These are phyloP conservation scores for Bromus sterilis DNA, from an alignment of 176 grass and related monocot species.

Conservation along the genomic window DNA sequence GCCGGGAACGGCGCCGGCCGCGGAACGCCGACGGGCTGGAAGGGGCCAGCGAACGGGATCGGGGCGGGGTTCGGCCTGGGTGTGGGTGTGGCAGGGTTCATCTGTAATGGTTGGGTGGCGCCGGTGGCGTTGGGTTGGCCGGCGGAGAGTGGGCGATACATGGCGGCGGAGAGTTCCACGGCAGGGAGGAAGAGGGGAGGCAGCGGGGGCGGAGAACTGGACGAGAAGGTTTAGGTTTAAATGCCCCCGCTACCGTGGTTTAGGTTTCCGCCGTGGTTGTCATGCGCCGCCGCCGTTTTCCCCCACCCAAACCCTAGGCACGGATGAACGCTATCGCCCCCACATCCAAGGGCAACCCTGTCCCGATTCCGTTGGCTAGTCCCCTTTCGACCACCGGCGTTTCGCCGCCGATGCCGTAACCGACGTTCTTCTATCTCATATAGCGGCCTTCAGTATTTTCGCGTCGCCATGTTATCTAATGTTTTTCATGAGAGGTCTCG, in stretches of 20 bases:
- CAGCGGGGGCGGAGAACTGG: neutral
- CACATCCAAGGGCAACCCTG: neutral
- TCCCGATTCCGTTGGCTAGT: neutral
- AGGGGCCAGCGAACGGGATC: neutral
- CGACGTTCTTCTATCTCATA: neutral
- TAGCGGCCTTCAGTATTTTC: neutral
- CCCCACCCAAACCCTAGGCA: neutral
- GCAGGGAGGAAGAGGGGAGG: neutral
- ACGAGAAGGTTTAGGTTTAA: neutral
- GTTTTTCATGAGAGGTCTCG: neutral
- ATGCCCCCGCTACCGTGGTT: neutral
- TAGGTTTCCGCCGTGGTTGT: neutral
- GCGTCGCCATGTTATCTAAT: neutral
- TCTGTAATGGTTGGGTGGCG: neutral
- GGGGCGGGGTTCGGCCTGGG: neutral
- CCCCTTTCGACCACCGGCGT: neutral
- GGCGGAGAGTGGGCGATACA: neutral
- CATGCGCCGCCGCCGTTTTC: neutral
- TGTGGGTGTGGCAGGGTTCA: neutral
- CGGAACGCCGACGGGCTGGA: conserved; percentile 12
- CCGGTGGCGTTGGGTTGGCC: neutral
- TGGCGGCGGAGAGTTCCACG: neutral
- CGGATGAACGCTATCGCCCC: rapidly evolving
- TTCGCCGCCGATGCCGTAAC: neutral
- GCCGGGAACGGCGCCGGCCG: conserved; percentile 15